These are phyloP conservation scores for Elsinoe fawcettii DNA, from an alignment of 2,329 filamentous ascomycete species.

Conservation along the genomic window DNA sequence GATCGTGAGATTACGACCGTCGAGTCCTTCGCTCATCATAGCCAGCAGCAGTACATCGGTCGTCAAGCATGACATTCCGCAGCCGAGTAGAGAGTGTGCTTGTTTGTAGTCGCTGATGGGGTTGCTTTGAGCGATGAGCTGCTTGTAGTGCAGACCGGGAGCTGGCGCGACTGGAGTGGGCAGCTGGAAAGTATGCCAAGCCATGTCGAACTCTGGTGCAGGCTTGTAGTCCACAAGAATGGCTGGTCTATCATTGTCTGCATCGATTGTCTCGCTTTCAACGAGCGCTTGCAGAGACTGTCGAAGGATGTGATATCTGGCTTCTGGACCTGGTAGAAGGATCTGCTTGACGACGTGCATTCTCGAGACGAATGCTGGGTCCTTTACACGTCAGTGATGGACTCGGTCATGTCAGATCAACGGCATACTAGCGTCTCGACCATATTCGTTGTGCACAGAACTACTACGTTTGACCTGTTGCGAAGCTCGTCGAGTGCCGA, in stretches of 20 bases:
- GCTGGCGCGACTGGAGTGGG: neutral
- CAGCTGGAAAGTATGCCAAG: neutral
- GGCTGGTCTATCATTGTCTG: neutral
- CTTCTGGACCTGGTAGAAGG: conserved; percentile 13
- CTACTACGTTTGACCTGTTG: conserved; percentile 37
- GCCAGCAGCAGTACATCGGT: neutral
- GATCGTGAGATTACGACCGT: neutral
- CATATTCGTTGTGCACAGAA: conserved; percentile 46
- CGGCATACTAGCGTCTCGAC: conserved; percentile 20
- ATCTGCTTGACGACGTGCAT: neutral
- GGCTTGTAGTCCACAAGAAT: neutral
- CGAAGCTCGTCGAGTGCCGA: conserved; percentile 41
- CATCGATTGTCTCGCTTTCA: neutral
- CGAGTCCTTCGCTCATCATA: neutral
- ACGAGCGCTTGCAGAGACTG: conserved; percentile 16
- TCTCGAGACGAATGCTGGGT: neutral
- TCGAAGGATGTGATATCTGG: conserved; percentile 29
- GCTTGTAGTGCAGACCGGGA: neutral
- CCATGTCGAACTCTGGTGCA: neutral
- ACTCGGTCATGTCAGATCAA: neutral
- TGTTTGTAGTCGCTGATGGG: neutral
- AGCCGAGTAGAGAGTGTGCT: neutral
- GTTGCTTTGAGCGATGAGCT: neutral
- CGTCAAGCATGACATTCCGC: neutral
- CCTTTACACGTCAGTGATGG: neutral